phyloP scores from a whole-genome alignment of 2,329 filamentous ascomycete genomes.

The Ustulina deusta region DNA sequence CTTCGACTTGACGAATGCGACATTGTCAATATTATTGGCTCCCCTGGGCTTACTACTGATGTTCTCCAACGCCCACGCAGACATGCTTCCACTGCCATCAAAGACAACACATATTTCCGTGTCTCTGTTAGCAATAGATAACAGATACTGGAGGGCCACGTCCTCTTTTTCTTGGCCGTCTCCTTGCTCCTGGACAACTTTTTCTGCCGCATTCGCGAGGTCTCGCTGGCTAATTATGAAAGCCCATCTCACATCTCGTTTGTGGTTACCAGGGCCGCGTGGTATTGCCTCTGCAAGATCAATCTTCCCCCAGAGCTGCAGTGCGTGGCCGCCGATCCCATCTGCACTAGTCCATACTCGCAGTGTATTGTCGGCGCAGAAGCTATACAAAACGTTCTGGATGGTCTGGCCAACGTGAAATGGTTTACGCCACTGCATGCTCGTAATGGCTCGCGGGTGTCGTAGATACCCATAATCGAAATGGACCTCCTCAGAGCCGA shows the following conservation, averaged over 20 bases:
- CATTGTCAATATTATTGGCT: constrained; percentile 81
- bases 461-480: constrained; percentile 92
- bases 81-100: constrained; percentile 87
- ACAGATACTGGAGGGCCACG: constrained; percentile 83
- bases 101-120: constrained; percentile 90
- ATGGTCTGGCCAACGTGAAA: constrained; percentile 80
- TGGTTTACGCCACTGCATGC: constrained; percentile 86
- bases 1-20: constrained; percentile 77
- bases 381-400: constrained; percentile 90
- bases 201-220: constrained; percentile 81
- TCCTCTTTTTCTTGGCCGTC: constrained; percentile 71
- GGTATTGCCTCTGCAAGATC: constrained; percentile 80
- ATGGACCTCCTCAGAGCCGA: constrained; percentile 82
- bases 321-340: constrained; percentile 74
- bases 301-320: constrained; percentile 84
- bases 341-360: constrained; percentile 87
- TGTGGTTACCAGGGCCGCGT: constrained; percentile 42
- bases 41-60: constrained; percentile 77
- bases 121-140: constrained; percentile 84
- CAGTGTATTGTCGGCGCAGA: constrained; percentile 82
- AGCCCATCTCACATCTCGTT: constrained; percentile 69
- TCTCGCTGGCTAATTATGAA: constrained; percentile 87
- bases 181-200: constrained; percentile 73
- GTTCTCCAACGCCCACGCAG: constrained; percentile 92
- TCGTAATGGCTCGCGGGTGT: constrained; percentile 85